Conservation (phyloP, 257 asterid genomes). For the Solanum megistacrolobum region DNA sequence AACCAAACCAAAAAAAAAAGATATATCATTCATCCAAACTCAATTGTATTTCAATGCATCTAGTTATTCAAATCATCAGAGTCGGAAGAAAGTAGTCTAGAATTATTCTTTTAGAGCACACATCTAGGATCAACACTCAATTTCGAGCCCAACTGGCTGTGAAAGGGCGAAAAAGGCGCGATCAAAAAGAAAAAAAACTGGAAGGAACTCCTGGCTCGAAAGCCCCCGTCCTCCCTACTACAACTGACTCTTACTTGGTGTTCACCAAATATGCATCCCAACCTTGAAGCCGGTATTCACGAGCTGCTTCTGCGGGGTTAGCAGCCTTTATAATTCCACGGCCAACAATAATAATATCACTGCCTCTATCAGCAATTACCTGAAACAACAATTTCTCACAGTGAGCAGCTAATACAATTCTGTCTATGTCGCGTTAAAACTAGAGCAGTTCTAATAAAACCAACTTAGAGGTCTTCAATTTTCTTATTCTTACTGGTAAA, state of each 20-base stretch:
- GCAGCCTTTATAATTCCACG: constrained; percentile 90
- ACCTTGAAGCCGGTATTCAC: constrained; percentile 81
- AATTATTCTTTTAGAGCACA: neutral
- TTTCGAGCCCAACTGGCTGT: neutral
- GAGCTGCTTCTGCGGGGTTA: constrained; percentile 75
- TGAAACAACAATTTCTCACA: constrained; percentile 15
- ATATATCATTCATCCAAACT: neutral
- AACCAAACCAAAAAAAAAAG: neutral
- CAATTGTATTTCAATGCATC: neutral
- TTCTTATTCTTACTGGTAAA: neutral
- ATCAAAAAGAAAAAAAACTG: neutral
- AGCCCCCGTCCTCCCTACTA: neutral
- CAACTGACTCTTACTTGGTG: constrained; percentile 29
- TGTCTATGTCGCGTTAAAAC: neutral
- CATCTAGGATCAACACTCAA: neutral
- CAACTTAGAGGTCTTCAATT: neutral
- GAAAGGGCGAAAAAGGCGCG: neutral
- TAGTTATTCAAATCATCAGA: neutral
- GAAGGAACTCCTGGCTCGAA: neutral
- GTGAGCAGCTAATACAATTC: neutral
- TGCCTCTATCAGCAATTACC: constrained; percentile 83
- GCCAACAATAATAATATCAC: constrained; percentile 89
- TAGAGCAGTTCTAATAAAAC: neutral
- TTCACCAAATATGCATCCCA: constrained; percentile 75
- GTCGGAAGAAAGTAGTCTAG: neutral